These are phyloP conservation scores for Beta lomatogona DNA, from an alignment of 179 eudicot genomes.

Conservation along the genomic window DNA sequence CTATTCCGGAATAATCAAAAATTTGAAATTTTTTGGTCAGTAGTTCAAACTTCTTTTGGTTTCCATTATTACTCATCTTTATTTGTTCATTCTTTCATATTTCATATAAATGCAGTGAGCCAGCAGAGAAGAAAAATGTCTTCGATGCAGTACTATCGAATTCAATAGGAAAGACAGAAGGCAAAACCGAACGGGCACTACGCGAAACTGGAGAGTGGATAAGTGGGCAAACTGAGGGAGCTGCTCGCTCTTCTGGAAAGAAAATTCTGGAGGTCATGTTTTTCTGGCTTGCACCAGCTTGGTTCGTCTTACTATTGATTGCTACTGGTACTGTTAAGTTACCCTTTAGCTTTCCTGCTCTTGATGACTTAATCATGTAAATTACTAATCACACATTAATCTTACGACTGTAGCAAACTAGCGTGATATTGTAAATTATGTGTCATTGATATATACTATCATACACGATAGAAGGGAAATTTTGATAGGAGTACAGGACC, in stretches of 20 bases:
- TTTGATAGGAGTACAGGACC: background rate
- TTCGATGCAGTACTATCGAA: conserved; percentile 22
- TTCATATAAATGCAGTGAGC: conserved; percentile 22
- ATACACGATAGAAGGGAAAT: background rate
- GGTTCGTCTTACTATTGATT: conserved; percentile 25
- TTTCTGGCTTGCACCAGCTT: conserved; percentile 35
- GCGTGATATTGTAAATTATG: background rate
- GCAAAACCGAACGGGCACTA: conserved; percentile 22
- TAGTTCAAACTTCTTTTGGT: background rate
- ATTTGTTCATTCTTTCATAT: background rate
- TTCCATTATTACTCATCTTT: background rate
- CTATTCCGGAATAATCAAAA: background rate
- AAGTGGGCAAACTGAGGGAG: conserved; percentile 14
- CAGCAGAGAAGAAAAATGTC: conserved; percentile 4
- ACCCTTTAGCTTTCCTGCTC: conserved; percentile 31
- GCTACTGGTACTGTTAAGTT: conserved; percentile 32
- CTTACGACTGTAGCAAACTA: background rate
- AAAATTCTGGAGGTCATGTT: conserved; percentile 27
- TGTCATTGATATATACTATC: too few species aligned
- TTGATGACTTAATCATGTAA: conserved; percentile 33
- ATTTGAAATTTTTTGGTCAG: background rate
- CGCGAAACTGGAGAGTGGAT: conserved; percentile 36
- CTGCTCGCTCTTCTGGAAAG: conserved; percentile 21
- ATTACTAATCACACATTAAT: background rate
- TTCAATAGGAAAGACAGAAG: conserved; percentile 28